Evolutionary conservation across 305 asterid genomes (phyloP), one percentile per base, ranked within the genome.

Genomic region (Solanum aculeatissimum): DNA sequence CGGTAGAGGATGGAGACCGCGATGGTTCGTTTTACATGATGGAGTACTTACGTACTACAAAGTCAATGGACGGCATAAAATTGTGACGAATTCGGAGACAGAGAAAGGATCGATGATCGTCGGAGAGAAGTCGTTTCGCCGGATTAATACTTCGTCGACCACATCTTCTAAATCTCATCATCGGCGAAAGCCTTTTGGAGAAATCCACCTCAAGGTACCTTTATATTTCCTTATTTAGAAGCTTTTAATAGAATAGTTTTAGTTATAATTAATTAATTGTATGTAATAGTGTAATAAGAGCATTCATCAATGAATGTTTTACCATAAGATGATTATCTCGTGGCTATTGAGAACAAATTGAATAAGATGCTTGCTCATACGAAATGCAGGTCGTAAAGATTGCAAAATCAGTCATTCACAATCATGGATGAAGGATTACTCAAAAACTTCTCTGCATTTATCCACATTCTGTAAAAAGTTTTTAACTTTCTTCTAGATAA

Each of bases 31-130:
- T 21, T 75, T 85, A 38, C 82, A 81, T 10, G 87, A 81, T 15
- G 84, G 85, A 4, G 84, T 84, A 4, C 85, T 88, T 11, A 84
- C 88, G 45, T 88, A 88, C 53, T 88, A 86, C 55, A 88, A 88
- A 82, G 55, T 88, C 16, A 88, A 86, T 10, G 88, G 90, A 1
- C 82, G 84, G 51, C 85, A 82, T 58, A 87, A 79, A 78, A 82
- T 87, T 63, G 83, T 77, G 40, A 83, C 86, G 66, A 77, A 83
- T 79, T 60, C 12, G 29, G 82, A 87, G 21, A 87, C 86, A 13
- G 89, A 75, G 57, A 87, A 63, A 78, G 86, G 87, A 2, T 75
- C 84, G 3, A 23, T 68, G 68, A 66, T 83, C 19, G 62, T 87
- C 43, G 89, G 86, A 11, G 83, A 85, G 38, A 65, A 81, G 13